Conservation (phyloP, 179 eudicot species). For the Heliamphora ciliata region DNA sequence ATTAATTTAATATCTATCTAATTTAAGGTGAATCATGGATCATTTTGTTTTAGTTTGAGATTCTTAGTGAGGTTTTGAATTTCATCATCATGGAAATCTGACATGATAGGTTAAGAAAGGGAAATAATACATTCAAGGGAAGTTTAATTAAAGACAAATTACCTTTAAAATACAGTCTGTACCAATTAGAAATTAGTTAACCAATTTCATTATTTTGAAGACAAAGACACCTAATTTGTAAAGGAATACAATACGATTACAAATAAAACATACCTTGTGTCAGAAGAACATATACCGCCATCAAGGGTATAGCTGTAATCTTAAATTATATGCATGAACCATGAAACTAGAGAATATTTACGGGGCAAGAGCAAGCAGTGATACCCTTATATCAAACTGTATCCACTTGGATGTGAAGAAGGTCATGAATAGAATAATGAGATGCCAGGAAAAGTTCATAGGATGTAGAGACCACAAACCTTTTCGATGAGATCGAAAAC, state of each 20-base stretch:
- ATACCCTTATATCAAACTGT: not conserved
- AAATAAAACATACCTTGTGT: slow-evolving; percentile 26
- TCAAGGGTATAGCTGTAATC: not conserved
- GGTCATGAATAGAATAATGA: too few relatives aligned
- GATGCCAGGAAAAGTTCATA: not conserved
- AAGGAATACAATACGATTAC: not conserved
- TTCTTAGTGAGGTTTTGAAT: not conserved
- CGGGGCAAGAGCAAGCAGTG: not conserved
- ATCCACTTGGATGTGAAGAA: not conserved
- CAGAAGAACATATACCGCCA: not conserved
- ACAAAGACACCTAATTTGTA: not conserved
- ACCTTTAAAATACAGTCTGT: not conserved
- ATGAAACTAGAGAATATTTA: not conserved
- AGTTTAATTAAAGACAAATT: not conserved
- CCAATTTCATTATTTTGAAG: not conserved
- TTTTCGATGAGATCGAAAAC: slow-evolving; percentile 21
- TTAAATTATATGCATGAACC: not conserved
- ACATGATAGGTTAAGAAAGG: not conserved
- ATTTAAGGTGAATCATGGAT: not conserved
- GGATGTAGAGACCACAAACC: slow-evolving; percentile 38
- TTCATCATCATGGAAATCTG: not conserved
- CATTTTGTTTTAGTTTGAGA: not conserved
- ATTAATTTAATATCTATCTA: not conserved
- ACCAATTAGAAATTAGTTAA: not conserved
- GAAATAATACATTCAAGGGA: not conserved